Evolutionary conservation across 1,284 basidiomycete species (phyloP), one percentile per base, ranked within the genome.

Genomic region (Fistulina hepatica): DNA sequence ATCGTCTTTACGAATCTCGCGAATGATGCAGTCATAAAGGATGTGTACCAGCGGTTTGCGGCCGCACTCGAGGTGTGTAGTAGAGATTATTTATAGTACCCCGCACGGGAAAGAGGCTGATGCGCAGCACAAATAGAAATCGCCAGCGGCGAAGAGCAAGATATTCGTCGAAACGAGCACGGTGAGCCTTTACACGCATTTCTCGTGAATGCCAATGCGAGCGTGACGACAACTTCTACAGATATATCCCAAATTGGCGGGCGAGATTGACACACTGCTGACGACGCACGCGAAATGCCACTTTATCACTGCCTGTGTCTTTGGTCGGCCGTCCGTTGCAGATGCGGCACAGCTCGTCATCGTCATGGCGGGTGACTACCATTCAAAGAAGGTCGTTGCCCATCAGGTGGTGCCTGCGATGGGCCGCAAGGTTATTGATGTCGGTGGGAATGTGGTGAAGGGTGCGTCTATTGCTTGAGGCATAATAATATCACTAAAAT

Each of bases 91-190:
- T 43, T 15, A 43, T 16, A 5, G 15, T 12, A 32, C 16, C 21
- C 34, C 6, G 13, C 4, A 22, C 22, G 6, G 10, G 23, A 40
- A 48, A 34, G 30, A 38, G 9, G 21, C 19, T 22, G 23, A 42
- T 49, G 22, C 46, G 41, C 39, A 27, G 21, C 21, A 13, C 27
- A 35, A 36, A 11, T 44, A 73, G 70, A 52, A 59, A 39, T 35
- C 51, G n/a, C 59, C 62, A 19, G 59, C 65, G 1, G 52, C 57
- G 6, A 67, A 66, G 53, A 55, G 63, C 48, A 85, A 78, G 56
- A 83, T 85, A 39, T 84, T 89, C 47, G 80, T 88, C 17, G 85
- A 90, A 49, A 84, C 79, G 11, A 79, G 76, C 56, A 90, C 85
- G 4, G 80, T 82, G 42, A 43, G 74, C 60, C 13, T 37, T 12